Evolutionary conservation across 805 yeast genomes (phyloP), one percentile per base, ranked within the genome.

Genomic region (Candida krabiensis): DNA sequence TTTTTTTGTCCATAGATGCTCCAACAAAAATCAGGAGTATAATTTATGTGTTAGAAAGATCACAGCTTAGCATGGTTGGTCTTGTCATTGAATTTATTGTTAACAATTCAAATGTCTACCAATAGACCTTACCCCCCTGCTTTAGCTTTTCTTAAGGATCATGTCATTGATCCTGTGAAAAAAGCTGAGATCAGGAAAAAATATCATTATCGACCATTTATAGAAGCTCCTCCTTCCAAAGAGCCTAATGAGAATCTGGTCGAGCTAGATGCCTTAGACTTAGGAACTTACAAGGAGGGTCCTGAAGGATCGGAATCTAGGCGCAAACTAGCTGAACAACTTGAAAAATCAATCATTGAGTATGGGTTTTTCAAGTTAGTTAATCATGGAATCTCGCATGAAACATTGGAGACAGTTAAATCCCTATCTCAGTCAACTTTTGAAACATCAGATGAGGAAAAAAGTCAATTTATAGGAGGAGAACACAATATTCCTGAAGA

Each of bases 311-410:
- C 53, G 5, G 50, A 43, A 6, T 35, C 55, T 6, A 49, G 76
- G 22, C 43, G 50, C 38, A 40, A 34, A 16, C 54, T 71, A 24
- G 76, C 77, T 1, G 38, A 37, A 1, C 53, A 60, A 30, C 52
- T 72, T 9, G 75, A 71, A 39, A 44, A 54, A 15, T 62, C 76
- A 0, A 43, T 72, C 19, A 57, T 70, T 4, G 60, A 69, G 1
- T 63, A 64, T 34, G 77, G 77, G 2, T 72, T 72, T 43, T 69
- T 71, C 50, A 67, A 67, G 17, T 35, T 72, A 11, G 47, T 56
- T 9, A 69, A 69, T 40, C 72, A 65, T 42, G 77, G 76, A 0
- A 56, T 68, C 29, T 49, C 47, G 4, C 44, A 41, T 5, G 65
- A 58, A 17, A 52, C 50, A 14, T 46, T 71, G 14, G 65, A 58